These are phyloP conservation scores for Paramyrothecium roridum DNA, from an alignment of 2,329 filamentous ascomycete genomes.

Conservation along the genomic window DNA sequence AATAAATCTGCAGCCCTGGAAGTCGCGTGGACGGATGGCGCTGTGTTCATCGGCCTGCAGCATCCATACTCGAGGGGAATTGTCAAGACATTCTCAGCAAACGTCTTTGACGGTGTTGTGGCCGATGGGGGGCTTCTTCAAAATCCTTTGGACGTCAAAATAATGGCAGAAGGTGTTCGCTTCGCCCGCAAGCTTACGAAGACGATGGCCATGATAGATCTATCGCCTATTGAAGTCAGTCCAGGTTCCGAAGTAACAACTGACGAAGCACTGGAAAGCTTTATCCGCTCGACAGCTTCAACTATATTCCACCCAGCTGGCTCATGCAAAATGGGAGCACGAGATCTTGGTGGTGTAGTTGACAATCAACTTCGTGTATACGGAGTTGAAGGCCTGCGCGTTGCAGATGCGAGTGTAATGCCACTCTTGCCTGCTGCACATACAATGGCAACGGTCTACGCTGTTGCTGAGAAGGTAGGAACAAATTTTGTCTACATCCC, in stretches of 20 bases:
- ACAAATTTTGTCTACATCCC: too few species aligned
- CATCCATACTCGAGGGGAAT: constrained; percentile 17
- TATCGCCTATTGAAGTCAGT: constrained; percentile 7
- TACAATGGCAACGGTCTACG: constrained; percentile 22
- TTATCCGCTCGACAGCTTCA: constrained; percentile 7
- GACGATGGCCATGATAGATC: constrained; percentile 3
- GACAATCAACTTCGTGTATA: constrained; percentile 18
- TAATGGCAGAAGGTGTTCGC: constrained; percentile 9
- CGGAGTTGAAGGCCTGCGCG: constrained; percentile 17
- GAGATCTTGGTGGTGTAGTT: constrained; percentile 34
- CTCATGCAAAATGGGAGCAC: constrained; percentile 33
- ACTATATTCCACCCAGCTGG: constrained; percentile 16
- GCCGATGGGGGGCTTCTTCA: constrained; percentile 13
- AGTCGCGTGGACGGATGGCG: constrained; percentile 14
- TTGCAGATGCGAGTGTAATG: constrained; percentile 33
- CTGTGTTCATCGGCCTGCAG: constrained; percentile 10
- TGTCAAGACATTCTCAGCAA: constrained; percentile 12
- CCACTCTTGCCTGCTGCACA: constrained; percentile 18
- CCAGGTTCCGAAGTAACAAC: constrained; percentile 10
- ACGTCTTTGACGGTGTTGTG: constrained; percentile 10
- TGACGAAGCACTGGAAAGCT: constrained; percentile 10
- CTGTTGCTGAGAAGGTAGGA: constrained; percentile 24
- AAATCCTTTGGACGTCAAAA: constrained; percentile 11
- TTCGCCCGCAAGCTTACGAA: constrained; percentile 9
- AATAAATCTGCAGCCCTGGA: constrained; percentile 11